Evolutionary conservation across 257 asterid genomes (phyloP).

Genomic region (Mitragyna speciosa): DNA sequence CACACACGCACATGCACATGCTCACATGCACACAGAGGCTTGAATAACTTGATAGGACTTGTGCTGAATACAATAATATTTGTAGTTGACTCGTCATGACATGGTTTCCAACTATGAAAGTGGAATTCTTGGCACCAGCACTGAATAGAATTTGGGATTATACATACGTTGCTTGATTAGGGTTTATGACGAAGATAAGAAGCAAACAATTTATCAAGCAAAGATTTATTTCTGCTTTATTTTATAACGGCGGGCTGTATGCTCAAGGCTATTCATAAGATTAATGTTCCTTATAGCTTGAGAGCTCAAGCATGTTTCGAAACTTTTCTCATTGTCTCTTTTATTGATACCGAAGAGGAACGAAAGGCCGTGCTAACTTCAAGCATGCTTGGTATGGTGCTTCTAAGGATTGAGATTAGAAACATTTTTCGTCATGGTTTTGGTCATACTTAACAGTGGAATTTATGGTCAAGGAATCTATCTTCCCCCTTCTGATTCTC

Average conservation of each 20-base stretch:
- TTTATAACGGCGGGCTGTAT: neutral
- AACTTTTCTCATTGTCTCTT: slow-evolving; percentile 1
- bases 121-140: neutral
- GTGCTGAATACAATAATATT: too few species aligned
- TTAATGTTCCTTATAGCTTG: neutral
- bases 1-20: too few species aligned
- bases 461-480: slow-evolving; percentile 25
- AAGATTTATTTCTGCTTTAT: slow-evolving; percentile 13
- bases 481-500: slow-evolving; percentile 19
- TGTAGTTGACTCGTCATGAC: neutral
- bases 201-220: slow-evolving; percentile 1
- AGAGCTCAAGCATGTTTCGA: slow-evolving; percentile 14
- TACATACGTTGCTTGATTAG: neutral
- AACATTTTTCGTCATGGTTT: slow-evolving; percentile 28
- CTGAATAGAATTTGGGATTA: neutral
- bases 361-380: slow-evolving; percentile 15
- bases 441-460: slow-evolving; percentile 10
- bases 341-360: slow-evolving; percentile 3
- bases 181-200: slow-evolving; percentile 5
- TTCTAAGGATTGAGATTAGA: slow-evolving; percentile 26
- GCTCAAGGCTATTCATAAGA: slow-evolving; percentile 20
- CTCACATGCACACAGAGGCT: too few species aligned
- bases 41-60: too few species aligned
- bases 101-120: slow-evolving; percentile 22
- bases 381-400: slow-evolving; percentile 33